Conservation (phyloP, 2,329 filamentous ascomycete species). For the Clonostachys chloroleuca region DNA sequence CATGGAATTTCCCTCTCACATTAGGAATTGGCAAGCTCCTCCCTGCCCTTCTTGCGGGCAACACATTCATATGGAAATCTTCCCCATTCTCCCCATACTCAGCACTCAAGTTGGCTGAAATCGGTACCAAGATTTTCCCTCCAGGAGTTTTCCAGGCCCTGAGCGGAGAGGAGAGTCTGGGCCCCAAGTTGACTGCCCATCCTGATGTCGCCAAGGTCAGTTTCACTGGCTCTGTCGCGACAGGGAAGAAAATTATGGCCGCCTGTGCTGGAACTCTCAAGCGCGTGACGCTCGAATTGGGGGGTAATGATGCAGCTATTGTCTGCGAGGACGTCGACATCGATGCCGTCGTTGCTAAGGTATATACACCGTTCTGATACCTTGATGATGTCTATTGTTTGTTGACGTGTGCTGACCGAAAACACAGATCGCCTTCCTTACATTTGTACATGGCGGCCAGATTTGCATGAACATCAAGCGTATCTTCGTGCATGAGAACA, state of each 20-base stretch:
- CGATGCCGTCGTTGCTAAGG: neutral
- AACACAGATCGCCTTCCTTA: slow-evolving; percentile 9
- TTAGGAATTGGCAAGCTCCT: slow-evolving; percentile 49
- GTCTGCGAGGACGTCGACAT: slow-evolving; percentile 37
- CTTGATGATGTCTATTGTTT: no score
- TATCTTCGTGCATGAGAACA: slow-evolving; percentile 52
- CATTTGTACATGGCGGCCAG: slow-evolving; percentile 5
- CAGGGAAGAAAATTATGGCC: slow-evolving; percentile 57
- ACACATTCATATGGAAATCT: slow-evolving; percentile 50
- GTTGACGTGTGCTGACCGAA: no score
- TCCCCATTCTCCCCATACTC: slow-evolving; percentile 55
- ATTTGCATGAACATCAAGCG: slow-evolving; percentile 30
- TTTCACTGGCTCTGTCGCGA: slow-evolving; percentile 58
- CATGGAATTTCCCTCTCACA: slow-evolving; percentile 53
- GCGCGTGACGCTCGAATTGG: slow-evolving; percentile 54
- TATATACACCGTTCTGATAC: neutral
- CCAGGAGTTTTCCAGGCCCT: slow-evolving; percentile 59
- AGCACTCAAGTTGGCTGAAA: slow-evolving; percentile 53
- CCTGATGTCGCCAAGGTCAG: slow-evolving; percentile 57
- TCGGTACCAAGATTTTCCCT: slow-evolving; percentile 53
- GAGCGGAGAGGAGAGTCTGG: slow-evolving; percentile 56
- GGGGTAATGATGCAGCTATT: slow-evolving; percentile 1
- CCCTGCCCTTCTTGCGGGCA: slow-evolving; percentile 51
- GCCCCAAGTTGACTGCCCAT: slow-evolving; percentile 54
- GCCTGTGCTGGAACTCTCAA: slow-evolving; percentile 53